Conservation (phyloP, 2,329 filamentous ascomycete species). For the Paecilomyces dactylethromorphus region DNA sequence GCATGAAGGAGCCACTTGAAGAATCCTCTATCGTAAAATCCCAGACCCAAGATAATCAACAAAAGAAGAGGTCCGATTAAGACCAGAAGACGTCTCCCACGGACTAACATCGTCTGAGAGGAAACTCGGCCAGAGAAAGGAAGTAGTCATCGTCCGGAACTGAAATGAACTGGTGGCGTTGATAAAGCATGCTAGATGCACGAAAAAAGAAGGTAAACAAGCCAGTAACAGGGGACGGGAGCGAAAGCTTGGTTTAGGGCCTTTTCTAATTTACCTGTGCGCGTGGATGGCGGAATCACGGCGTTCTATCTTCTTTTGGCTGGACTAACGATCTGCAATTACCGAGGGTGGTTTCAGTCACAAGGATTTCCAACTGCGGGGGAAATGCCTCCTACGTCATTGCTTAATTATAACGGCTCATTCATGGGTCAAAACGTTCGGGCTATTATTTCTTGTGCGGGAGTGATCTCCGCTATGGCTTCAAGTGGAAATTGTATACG, state of each 20-base stretch:
- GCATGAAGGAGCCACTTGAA: background rate
- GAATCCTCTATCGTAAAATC: background rate
- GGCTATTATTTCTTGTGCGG: no score
- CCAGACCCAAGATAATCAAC: background rate
- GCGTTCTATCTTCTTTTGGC: background rate
- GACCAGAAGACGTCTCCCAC: background rate
- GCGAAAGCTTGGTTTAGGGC: no score
- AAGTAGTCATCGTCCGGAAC: background rate
- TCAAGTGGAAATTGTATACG: background rate
- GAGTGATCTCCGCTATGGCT: background rate
- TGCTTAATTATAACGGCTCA: background rate
- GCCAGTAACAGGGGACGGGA: background rate
- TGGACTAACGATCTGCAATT: background rate
- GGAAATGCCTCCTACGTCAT: background rate
- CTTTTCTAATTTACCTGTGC: background rate
- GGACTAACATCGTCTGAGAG: background rate
- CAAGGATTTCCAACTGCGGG: background rate
- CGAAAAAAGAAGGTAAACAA: background rate
- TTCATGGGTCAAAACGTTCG: background rate
- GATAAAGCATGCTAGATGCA: background rate
- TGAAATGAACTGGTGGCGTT: background rate
- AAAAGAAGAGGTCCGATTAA: background rate
- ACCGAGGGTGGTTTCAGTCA: background rate
- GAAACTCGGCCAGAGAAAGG: background rate
- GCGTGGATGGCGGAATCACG: background rate